Evolutionary conservation across 2,329 filamentous ascomycete species (phyloP), one percentile per base, ranked within the genome.

Genomic region (Cladosporium sp.): DNA sequence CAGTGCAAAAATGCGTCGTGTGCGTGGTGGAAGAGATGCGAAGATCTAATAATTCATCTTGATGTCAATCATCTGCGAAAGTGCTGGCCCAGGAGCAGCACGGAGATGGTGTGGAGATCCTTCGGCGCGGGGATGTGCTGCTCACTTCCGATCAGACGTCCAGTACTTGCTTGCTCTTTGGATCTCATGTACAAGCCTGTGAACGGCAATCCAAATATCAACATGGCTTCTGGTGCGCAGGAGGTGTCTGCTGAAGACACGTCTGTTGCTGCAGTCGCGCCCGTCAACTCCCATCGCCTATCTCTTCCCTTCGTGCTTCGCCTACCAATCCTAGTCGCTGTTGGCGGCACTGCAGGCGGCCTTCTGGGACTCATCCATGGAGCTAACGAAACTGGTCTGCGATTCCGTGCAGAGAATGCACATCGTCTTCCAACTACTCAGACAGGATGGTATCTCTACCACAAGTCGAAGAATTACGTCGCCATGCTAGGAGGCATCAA

Each of bases 391-490:
- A 56, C 67, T 43, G 87, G 89, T 54, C 81, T 96, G 59, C 88
- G 89, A 39, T 99, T 97, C 78, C 88, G 93, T 58, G 94, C 94
- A 61, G 94, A 99, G 76, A 96, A 99, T 71, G 92, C 94, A 1
- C 94, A 99, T 79, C 89, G 93, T 65, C 85, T 97, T 62, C 94
- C 94, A 19, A 86, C 84, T 3, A 87, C 87, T 1, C 87, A 90
- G 25, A 85, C 87, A 2, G 93, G 92, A 17, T 99, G 94, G 94
- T 99, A 93, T 72, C 84, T 97, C n/a, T 99, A 99, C 75, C 93
- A 97, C 79, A 97, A 97, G 76, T 90, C 86, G 72, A 97, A 97
- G 75, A 97, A 96, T 75, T 97, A 99, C 77, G 86, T 91, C 68
- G 83, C 88, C 54, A 87, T 90, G 67, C 82, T 88, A 20, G 89